A percentile compares a stretch with the other conserved stretches of the same genome.
These are phyloP conservation scores for Calonectria leucothoes DNA, from an alignment of 2,329 filamentous ascomycete species.

Conservation along the genomic window DNA sequence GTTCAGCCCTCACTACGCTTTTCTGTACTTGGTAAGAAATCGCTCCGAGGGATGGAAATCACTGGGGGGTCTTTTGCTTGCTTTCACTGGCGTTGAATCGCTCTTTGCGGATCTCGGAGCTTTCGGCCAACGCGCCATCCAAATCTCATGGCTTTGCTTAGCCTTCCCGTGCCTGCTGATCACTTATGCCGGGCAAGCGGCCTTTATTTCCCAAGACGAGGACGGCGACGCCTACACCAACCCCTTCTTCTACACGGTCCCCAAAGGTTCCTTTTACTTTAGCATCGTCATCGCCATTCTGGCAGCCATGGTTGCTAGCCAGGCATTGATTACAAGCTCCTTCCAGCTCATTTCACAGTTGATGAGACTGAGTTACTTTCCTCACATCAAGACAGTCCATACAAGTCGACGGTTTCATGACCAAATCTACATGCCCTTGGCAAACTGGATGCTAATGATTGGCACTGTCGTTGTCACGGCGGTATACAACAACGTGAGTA, in stretches of 20 bases:
- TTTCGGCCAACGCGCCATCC: conserved; percentile 76
- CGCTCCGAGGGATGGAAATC: conserved; percentile 71
- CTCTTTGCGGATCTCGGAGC: conserved; percentile 83
- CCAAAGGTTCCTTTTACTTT: conserved; percentile 75
- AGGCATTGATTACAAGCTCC: conserved; percentile 81
- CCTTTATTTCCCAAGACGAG: conserved; percentile 73
- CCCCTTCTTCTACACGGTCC: conserved; percentile 79
- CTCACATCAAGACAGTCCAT: conserved; percentile 79
- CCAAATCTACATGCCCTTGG: conserved; percentile 80
- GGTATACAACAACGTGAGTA: conserved; percentile 75
- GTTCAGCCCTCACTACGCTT: conserved; percentile 70
- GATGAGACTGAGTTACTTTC: conserved; percentile 79
- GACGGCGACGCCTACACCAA: conserved; percentile 61
- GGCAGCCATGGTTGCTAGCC: conserved; percentile 80
- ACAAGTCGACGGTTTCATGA: conserved; percentile 78
- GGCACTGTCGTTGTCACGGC: conserved; percentile 80
- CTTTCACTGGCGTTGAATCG: conserved; percentile 83
- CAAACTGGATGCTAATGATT: conserved; percentile 82
- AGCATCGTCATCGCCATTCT: conserved; percentile 76
- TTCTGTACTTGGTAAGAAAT: conserved; percentile 70
- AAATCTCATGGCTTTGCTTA: conserved; percentile 77
- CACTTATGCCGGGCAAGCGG: conserved; percentile 79
- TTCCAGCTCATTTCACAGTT: conserved; percentile 79
- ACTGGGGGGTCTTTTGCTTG: conserved; percentile 77
- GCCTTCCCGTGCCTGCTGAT: conserved; percentile 75